Conservation (phyloP, 2,329 filamentous ascomycete genomes). For the Ceratocystis colombiana region DNA sequence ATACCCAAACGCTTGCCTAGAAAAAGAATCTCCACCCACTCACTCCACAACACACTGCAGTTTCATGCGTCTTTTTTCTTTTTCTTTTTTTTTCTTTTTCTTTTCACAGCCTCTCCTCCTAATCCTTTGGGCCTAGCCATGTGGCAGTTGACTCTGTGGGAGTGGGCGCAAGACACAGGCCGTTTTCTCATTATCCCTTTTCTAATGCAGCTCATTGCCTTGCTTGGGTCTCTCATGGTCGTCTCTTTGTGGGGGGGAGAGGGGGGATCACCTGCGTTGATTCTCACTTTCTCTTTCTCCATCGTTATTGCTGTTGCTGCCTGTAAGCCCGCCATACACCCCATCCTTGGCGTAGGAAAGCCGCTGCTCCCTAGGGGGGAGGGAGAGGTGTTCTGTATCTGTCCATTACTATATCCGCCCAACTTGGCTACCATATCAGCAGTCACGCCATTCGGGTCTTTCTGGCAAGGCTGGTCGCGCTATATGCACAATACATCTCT, state of each 20-base stretch:
- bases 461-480: not conserved
- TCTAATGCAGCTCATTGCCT: not conserved
- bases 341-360: too few species aligned
- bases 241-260: not conserved
- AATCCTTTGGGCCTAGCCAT: not conserved
- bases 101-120: not conserved
- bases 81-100: not conserved
- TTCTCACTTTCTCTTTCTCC: too few species aligned
- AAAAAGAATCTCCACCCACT: not conserved
- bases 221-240: not conserved
- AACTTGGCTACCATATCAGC: not conserved
- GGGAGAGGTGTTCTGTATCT: too few species aligned
- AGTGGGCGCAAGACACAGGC: not conserved
- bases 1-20: too few species aligned
- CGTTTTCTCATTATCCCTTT: conserved; percentile 1
- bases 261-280: not conserved
- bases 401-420: too few species aligned
- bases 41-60: too few species aligned
- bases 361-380: too few species aligned
- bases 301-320: too few species aligned
- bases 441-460: not conserved
- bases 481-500: not conserved
- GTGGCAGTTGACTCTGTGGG: not conserved
- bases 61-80: not conserved
- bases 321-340: too few species aligned